A percentile compares a stretch with the other conserved stretches of the same genome.
Conservation (phyloP, 2,329 filamentous ascomycete genomes). For the Talaromyces islandicus region DNA sequence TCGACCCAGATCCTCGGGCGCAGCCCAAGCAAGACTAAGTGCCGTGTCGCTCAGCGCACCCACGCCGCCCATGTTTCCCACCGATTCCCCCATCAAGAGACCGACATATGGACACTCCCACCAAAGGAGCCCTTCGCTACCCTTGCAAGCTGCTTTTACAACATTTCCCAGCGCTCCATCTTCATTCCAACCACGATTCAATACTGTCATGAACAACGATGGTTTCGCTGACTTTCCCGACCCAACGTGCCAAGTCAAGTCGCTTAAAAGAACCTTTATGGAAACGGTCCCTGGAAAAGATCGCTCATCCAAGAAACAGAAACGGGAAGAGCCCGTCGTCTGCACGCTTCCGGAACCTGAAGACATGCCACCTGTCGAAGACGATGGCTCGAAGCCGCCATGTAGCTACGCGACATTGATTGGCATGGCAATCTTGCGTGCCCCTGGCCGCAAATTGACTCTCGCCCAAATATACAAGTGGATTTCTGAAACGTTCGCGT, state of each 20-base stretch:
- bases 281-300: constrained; percentile 71
- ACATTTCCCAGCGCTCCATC: constrained; percentile 42
- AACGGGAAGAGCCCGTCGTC: constrained; percentile 47
- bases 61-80: constrained; percentile 37
- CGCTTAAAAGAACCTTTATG: constrained; percentile 57
- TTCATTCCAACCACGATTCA: constrained; percentile 44
- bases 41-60: constrained; percentile 55
- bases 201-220: constrained; percentile 34
- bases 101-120: constrained; percentile 26
- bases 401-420: constrained; percentile 95
- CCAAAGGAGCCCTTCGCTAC: constrained; percentile 28
- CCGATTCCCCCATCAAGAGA: constrained; percentile 45
- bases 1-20: constrained; percentile 52
- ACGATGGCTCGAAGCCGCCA: constrained; percentile 82
- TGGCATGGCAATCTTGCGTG: constrained; percentile 90
- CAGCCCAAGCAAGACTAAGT: constrained; percentile 55
- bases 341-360: constrained; percentile 61
- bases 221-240: constrained; percentile 44
- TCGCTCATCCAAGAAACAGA: constrained; percentile 60
- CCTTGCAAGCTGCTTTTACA: constrained; percentile 44
- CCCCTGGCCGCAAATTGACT: constrained; percentile 75
- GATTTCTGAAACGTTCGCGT: constrained; percentile 92
- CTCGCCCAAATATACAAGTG: constrained; percentile 97
- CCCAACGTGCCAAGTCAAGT: constrained; percentile 39
- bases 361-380: constrained; percentile 74